Evolutionary conservation across 1,139 yeast species (phyloP), one percentile per base, ranked within the genome.

Genomic region (Pichia sp.): DNA sequence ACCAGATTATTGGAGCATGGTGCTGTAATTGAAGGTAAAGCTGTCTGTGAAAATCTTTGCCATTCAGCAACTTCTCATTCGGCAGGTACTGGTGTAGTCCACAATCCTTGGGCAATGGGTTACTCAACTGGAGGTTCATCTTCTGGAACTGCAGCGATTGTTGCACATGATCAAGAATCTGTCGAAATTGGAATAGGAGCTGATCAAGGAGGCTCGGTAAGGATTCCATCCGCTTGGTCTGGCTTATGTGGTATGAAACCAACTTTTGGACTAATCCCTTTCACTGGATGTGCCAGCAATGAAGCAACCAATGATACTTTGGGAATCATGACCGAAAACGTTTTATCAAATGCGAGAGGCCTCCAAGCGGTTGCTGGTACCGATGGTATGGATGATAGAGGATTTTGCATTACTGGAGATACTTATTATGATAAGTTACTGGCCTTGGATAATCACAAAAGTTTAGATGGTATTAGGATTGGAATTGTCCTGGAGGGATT

Each of bases 131-230:
- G 97, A 3, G 97, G 97, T 0, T 89, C 96, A 0, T 87, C 96
- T 2, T 96, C 97, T 8, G 97, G 97, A 0, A 80, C 92, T 50
- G 97, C 97, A 0, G 95, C 95, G 1, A 85, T 92, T 0, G 95
- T 90, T 1, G 84, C 89, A 1, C 80, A 83, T 0, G 47, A 46
- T 8, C 4, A 81, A 72, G 97, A 46, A 46, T 8, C 19, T 7
- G 40, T 46, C 13, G 49, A 46, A 13, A 59, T 84, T 47, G 89
- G 89, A 26, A 72, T 84, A 54, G 90, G 90, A 4, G 76, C 85
- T 34, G 90, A 85, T 66, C 83, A 84, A 61, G 90, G 90, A 55
- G 75, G 75, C 5, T 64, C 70, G 32, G 67, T 72, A 47, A 59
- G 75, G 46, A 60, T 63, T 47, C 75, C 75, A 11, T 16, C 51